Percentiles rank a stretch among this genome's conserved stretches.
Evolutionary conservation across 805 yeast species (phyloP).

Genomic region (Kodamaea leandrae): DNA sequence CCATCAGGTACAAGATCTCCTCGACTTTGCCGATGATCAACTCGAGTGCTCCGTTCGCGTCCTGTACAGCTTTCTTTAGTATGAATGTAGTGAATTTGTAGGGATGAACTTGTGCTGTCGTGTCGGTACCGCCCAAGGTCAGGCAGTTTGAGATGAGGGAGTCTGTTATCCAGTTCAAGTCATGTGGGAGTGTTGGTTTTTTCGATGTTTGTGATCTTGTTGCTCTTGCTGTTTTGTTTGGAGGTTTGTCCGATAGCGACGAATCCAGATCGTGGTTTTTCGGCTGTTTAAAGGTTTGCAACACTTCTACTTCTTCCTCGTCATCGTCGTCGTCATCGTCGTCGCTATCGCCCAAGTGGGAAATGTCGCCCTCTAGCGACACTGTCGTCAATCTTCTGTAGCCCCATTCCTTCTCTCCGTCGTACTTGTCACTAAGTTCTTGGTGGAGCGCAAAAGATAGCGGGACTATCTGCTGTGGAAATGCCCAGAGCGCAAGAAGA

Average conservation of each 20-base stretch:
- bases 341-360: conserved; percentile 22
- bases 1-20: conserved; percentile 59
- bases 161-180: conserved; percentile 73
- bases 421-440: conserved; percentile 70
- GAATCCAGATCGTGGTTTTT: conserved; percentile 16
- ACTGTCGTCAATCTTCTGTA: conserved; percentile 86
- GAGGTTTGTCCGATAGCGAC: conserved; percentile 23
- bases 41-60: conserved; percentile 70
- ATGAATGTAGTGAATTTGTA: conserved; percentile 86
- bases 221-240: conserved; percentile 39
- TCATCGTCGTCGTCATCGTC: conserved; percentile 25
- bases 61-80: conserved; percentile 72
- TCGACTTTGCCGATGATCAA: conserved; percentile 81
- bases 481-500: conserved; percentile 90
- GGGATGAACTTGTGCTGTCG: conserved; percentile 97
- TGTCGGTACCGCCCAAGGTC: conserved; percentile 74
- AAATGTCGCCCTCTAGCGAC: conserved; percentile 79
- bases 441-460: conserved; percentile 83
- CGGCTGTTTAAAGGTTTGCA: conserved; percentile 14
- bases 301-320: conserved; percentile 10
- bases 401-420: conserved; percentile 91
- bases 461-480: conserved; percentile 92
- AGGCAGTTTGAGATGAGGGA: conserved; percentile 70
- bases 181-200: conserved; percentile 46
- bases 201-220: conserved; percentile 18